Percentiles rank a stretch among this genome's conserved stretches.
phyloP scores from a whole-genome alignment of 331 rosid genomes.

The Pyrus hybrid region DNA sequence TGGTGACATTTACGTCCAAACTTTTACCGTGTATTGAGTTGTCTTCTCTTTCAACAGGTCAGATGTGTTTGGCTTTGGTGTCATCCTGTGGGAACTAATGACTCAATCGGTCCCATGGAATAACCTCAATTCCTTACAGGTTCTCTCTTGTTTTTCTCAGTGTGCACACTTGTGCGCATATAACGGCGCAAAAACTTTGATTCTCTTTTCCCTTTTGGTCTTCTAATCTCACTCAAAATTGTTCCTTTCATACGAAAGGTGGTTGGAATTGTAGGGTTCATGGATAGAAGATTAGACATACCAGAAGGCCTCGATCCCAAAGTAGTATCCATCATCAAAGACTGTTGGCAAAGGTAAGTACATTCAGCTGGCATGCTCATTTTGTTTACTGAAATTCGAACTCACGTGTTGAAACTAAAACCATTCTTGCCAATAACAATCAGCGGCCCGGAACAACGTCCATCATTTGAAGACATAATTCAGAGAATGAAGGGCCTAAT shows the following conservation, averaged over 20 bases:
- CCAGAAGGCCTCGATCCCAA: conserved; percentile 61
- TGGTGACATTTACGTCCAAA: not conserved
- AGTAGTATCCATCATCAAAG: conserved; percentile 44
- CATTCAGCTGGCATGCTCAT: not conserved
- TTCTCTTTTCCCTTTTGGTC: not conserved
- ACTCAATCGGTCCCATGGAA: conserved; percentile 64
- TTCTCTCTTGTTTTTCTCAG: conserved; percentile 16
- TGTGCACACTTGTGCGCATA: not conserved
- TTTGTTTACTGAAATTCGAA: not conserved
- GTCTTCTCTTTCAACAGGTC: conserved; percentile 37
- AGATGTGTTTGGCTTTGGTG: conserved; percentile 73
- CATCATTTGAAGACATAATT: conserved; percentile 63
- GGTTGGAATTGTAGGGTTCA: conserved; percentile 79
- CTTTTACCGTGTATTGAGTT: not conserved
- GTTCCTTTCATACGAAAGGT: conserved; percentile 37
- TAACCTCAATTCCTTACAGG: conserved; percentile 59
- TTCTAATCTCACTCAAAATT: not conserved
- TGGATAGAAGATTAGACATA: conserved; percentile 67
- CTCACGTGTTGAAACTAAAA: conserved; percentile 10
- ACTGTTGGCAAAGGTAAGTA: conserved; percentile 66
- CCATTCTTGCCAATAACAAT: conserved; percentile 4
- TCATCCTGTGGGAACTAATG: conserved; percentile 70
- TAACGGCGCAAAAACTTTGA: not conserved
- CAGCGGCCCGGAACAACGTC: conserved; percentile 64
- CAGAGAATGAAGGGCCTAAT: conserved; percentile 32